Conservation (phyloP, 345 rosid genomes). For the Bruguiera gymnorhiza region DNA sequence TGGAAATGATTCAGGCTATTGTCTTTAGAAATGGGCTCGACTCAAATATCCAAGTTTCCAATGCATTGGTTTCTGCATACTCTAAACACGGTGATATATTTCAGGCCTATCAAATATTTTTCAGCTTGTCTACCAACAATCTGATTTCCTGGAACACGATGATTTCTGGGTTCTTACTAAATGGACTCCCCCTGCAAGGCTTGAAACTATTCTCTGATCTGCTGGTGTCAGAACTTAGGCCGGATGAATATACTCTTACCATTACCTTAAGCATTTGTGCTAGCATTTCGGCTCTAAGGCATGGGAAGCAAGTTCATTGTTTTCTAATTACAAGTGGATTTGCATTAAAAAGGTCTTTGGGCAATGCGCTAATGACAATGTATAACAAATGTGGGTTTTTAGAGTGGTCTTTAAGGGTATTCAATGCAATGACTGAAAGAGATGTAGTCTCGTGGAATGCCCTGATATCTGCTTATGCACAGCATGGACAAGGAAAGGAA, state of each 20-base stretch:
- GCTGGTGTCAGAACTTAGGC: slow-evolving; percentile 43
- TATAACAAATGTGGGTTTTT: slow-evolving; percentile 66
- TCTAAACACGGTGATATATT: slow-evolving; percentile 49
- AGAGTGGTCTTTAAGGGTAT: slow-evolving; percentile 47
- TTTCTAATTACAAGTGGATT: slow-evolving; percentile 41
- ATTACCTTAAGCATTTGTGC: slow-evolving; percentile 51
- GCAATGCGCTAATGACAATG: slow-evolving; percentile 60
- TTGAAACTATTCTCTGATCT: slow-evolving; percentile 43
- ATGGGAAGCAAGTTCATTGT: slow-evolving; percentile 58
- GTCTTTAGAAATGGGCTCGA: slow-evolving; percentile 44
- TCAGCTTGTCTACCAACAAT: slow-evolving; percentile 35
- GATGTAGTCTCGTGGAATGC: slow-evolving; percentile 74
- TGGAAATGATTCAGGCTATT: slow-evolving; percentile 53
- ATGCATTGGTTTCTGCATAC: slow-evolving; percentile 64
- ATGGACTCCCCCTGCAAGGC: slow-evolving; percentile 45
- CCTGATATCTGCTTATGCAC: slow-evolving; percentile 59
- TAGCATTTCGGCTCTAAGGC: slow-evolving; percentile 41
- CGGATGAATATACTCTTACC: slow-evolving; percentile 55
- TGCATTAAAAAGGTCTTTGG: slow-evolving; percentile 40
- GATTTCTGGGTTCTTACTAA: slow-evolving; percentile 52
- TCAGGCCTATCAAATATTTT: slow-evolving; percentile 46
- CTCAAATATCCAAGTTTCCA: slow-evolving; percentile 54
- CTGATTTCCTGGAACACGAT: slow-evolving; percentile 70
- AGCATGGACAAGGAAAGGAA: slow-evolving; percentile 66
- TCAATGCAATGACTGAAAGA: slow-evolving; percentile 43